These are phyloP conservation scores for Meyerozyma carpophila DNA, from an alignment of 1,139 yeast species.

Conservation along the genomic window DNA sequence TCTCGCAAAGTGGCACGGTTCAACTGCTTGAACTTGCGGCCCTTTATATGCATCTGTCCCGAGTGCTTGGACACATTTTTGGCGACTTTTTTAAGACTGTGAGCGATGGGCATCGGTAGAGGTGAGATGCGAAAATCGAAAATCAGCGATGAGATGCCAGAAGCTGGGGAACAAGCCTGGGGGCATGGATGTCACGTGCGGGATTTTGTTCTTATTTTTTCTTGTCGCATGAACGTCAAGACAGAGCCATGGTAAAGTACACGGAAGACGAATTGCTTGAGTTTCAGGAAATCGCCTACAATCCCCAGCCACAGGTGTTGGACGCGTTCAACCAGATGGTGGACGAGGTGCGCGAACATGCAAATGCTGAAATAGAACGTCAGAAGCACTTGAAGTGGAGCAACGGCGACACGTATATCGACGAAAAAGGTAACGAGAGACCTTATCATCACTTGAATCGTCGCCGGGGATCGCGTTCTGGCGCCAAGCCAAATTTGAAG, in stretches of 20 bases:
- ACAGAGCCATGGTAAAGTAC: slow-evolving; percentile 47
- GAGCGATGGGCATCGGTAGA: slow-evolving; percentile 66
- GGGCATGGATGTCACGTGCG: background rate
- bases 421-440: slow-evolving; percentile 45
- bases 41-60: slow-evolving; percentile 75
- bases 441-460: slow-evolving; percentile 47
- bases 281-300: slow-evolving; percentile 50
- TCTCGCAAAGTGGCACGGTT: slow-evolving; percentile 85
- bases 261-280: slow-evolving; percentile 65
- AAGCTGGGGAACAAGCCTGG: background rate
- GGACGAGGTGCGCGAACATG: slow-evolving; percentile 54
- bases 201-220: slow-evolving; percentile 2
- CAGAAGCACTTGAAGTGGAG: slow-evolving; percentile 27
- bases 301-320: slow-evolving; percentile 59
- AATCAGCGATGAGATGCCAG: background rate
- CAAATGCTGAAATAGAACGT: slow-evolving; percentile 29
- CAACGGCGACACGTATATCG: slow-evolving; percentile 46
- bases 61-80: slow-evolving; percentile 56
- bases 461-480: slow-evolving; percentile 57
- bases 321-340: slow-evolving; percentile 61
- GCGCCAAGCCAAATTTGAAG: slow-evolving; percentile 44
- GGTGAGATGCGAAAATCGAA: slow-evolving; percentile 1
- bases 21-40: slow-evolving; percentile 80
- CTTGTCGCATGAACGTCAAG: background rate
- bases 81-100: slow-evolving; percentile 66